A percentile compares a stretch with the other conserved stretches of the same genome.
Evolutionary conservation across 805 yeast species (phyloP).

Genomic region (Blastobotrys americana): DNA sequence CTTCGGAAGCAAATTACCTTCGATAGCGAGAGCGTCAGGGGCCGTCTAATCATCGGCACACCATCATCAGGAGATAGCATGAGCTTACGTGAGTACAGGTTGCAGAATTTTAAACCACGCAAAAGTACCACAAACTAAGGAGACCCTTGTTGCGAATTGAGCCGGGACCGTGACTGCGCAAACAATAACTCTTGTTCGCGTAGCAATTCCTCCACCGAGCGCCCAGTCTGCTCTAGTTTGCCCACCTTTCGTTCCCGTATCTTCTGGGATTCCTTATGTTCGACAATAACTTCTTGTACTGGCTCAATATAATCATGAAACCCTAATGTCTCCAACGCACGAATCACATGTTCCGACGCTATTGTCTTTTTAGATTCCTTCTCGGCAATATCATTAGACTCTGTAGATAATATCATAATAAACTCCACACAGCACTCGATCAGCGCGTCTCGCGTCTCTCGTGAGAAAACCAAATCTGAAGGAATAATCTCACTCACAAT

Average conservation of each 20-base stretch:
- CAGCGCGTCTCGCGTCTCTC: slow-evolving; percentile 90
- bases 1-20: no score
- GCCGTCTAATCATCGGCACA: no score
- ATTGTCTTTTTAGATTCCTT: slow-evolving; percentile 94
- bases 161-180: slow-evolving; percentile 31
- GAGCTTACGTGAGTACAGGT: no score
- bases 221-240: slow-evolving; percentile 87
- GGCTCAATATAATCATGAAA: slow-evolving; percentile 78
- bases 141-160: slow-evolving; percentile 16
- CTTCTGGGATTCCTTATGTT: slow-evolving; percentile 82
- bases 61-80: no score
- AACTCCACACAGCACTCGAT: slow-evolving; percentile 96
- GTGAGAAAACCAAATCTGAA: slow-evolving; percentile 76
- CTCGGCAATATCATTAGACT: slow-evolving; percentile 93
- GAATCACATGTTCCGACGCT: slow-evolving; percentile 91
- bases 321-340: slow-evolving; percentile 81
- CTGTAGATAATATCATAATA: slow-evolving; percentile 88
- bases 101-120: no score
- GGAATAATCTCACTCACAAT: slow-evolving; percentile 87
- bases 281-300: slow-evolving; percentile 68
- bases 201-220: slow-evolving; percentile 85
- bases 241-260: slow-evolving; percentile 83
- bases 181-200: slow-evolving; percentile 90
- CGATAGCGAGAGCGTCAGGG: no score
- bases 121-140: no score